Conservation (phyloP, 345 rosid genomes). For the Acer yangbiense region DNA sequence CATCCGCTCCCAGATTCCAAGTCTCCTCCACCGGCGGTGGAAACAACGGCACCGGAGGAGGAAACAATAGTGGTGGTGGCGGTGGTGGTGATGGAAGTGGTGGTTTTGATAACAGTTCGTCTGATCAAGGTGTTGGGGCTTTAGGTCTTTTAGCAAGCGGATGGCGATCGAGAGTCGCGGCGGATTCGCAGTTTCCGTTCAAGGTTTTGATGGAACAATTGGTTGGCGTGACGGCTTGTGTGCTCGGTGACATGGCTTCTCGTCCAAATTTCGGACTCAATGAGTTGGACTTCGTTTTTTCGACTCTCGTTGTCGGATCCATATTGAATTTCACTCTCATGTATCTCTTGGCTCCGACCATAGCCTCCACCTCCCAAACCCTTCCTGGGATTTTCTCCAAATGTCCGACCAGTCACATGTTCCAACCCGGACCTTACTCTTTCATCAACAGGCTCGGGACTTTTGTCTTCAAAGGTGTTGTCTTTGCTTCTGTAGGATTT, state of each 20-base stretch:
- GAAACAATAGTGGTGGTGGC: constrained; percentile 23
- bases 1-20: constrained; percentile 24
- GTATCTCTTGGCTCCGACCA: constrained; percentile 89
- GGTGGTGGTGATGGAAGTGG: constrained; percentile 14
- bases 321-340: constrained; percentile 87
- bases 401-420: constrained; percentile 93
- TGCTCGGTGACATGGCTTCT: constrained; percentile 95
- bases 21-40: constrained; percentile 43
- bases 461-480: constrained; percentile 72
- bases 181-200: constrained; percentile 94
- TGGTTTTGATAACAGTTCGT: neutral
- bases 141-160: constrained; percentile 70
- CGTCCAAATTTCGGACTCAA: constrained; percentile 95
- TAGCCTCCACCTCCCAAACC: constrained; percentile 37
- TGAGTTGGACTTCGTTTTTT: constrained; percentile 94
- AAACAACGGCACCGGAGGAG: constrained; percentile 22
- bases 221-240: constrained; percentile 86
- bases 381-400: constrained; percentile 75
- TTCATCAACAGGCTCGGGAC: constrained; percentile 69
- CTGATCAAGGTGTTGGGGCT: constrained; percentile 43
- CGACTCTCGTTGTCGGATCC: constrained; percentile 84
- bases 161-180: constrained; percentile 90
- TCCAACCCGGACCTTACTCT: constrained; percentile 69
- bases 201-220: constrained; percentile 96
- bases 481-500: constrained; percentile 86